Base-by-base conservation (phyloP, 192 early-diverging fungal species). In the Coemansia sp. region DNA sequence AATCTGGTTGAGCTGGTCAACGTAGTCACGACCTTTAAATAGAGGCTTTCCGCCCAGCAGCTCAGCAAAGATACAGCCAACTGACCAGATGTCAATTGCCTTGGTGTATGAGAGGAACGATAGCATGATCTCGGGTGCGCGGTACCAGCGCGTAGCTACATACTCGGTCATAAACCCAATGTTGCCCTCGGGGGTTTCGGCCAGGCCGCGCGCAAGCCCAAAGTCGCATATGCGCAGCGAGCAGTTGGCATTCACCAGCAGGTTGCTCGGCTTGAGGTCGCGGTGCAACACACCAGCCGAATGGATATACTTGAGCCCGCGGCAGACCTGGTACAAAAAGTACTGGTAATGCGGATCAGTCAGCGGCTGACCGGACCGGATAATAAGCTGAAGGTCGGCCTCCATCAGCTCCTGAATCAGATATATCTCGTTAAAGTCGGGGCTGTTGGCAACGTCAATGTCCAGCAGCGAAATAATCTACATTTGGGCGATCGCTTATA, bases 151-250 rank as follows among this genome's bases (percentile, higher is more conserved):
- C n/a, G 97, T 99, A 40, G 97, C 97, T 25, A 99, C 97, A 63
- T 99, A 99, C 77, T 99, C 97, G 17, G 97, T 99, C 93, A 98
- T 98, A 68, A 96, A 98, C 2, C 93, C 94, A 58, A 88, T 86
- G 54, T 91, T 90, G 37, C 82, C 83, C 36, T 91, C 94, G 26
- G 85, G 86, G 28, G 86, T 86, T 56, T 91, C 90, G 5, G 90
- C 87, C 67, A 91, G 89, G 15, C 94, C 94, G 70, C 97, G 90
- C 15, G 97, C 97, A 60, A 99, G 83, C 42, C 97, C 97, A 84
- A 99, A 99, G 74, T 99, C 97, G 73, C 96, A 98, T 78, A 99
- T 98, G 84, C 93, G 72, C 47, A 95, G 83, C 72, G 93, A 92
- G 71, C 93, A 95, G 67, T 95, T 91, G 61, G 93, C 93, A 67